These are phyloP conservation scores for Croton setiger DNA, from an alignment of 441 rosid genomes.

Conservation along the genomic window DNA sequence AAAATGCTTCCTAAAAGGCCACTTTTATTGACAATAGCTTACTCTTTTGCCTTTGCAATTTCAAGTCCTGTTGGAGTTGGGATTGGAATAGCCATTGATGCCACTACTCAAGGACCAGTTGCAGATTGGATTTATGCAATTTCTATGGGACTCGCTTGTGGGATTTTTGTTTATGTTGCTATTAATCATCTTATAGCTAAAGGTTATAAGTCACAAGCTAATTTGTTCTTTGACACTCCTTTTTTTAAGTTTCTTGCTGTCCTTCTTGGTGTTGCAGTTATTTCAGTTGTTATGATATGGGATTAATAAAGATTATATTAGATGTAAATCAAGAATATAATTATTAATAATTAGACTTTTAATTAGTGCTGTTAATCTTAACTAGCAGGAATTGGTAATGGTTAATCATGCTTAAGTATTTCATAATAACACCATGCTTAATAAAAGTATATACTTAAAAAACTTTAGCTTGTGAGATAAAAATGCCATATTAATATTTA, in stretches of 20 bases:
- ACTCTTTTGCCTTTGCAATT: constrained; percentile 70
- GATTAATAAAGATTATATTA: constrained; percentile 32
- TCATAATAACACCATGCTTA: too few relatives aligned
- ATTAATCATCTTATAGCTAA: constrained; percentile 69
- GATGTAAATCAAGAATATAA: too few relatives aligned
- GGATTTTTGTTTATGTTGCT: constrained; percentile 70
- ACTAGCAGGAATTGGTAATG: too few relatives aligned
- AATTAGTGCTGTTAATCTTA: too few relatives aligned
- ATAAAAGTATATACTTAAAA: too few relatives aligned
- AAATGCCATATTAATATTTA: too few relatives aligned
- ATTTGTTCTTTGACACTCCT: constrained; percentile 44
- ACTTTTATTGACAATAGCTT: constrained; percentile 32
- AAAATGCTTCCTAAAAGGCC: constrained; percentile 74
- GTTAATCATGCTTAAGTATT: too few relatives aligned
- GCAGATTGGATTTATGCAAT: constrained; percentile 72
- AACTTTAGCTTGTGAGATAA: too few relatives aligned
- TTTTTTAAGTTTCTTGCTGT: constrained; percentile 56
- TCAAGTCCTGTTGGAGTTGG: constrained; percentile 73
- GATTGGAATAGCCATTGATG: constrained; percentile 68
- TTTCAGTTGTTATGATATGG: constrained; percentile 80
- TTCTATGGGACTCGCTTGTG: constrained; percentile 79
- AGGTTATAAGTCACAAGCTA: constrained; percentile 46
- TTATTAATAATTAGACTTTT: too few relatives aligned
- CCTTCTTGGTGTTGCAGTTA: constrained; percentile 52
- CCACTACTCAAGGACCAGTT: constrained; percentile 53